A percentile compares a stretch with the other conserved stretches of the same genome.
phyloP scores from a whole-genome alignment of 1,284 basidiomycete genomes.

The Irpex sp. region DNA sequence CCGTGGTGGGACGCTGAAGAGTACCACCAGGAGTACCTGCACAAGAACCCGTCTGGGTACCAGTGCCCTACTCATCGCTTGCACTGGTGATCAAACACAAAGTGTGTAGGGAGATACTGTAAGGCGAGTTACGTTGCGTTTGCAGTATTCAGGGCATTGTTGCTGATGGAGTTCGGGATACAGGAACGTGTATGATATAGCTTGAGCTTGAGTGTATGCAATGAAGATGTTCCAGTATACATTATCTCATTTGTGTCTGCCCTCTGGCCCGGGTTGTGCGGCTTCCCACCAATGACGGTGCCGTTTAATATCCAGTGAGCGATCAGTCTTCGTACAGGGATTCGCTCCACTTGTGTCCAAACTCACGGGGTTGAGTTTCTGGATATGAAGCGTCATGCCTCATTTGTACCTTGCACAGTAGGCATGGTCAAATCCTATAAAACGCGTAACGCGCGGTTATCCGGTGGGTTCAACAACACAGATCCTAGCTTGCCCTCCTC shows the following conservation, averaged over 20 bases:
- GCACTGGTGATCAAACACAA: conserved; percentile 6
- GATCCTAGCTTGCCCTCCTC: not conserved
- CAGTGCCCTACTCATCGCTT: conserved; percentile 40
- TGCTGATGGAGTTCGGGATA: too few species aligned
- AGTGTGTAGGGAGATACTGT: too few species aligned
- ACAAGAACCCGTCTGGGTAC: conserved; percentile 56
- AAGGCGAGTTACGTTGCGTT: too few species aligned
- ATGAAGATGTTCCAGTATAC: too few species aligned
- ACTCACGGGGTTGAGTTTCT: not conserved
- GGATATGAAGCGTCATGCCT: not conserved
- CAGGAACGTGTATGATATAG: too few species aligned
- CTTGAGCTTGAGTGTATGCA: too few species aligned
- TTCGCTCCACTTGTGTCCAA: not conserved
- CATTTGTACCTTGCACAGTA: not conserved
- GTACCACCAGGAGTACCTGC: conserved; percentile 54
- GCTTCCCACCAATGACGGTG: not conserved
- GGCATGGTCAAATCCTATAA: not conserved
- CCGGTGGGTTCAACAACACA: not conserved
- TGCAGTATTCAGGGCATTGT: too few species aligned
- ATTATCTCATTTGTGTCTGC: not conserved
- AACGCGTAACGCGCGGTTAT: not conserved
- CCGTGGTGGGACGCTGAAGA: conserved; percentile 16
- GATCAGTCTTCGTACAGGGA: not conserved
- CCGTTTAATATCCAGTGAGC: not conserved
- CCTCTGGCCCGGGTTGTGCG: not conserved